These are phyloP conservation scores for Cerrena zonata DNA, from an alignment of 1,284 basidiomycete genomes.

Conservation along the genomic window DNA sequence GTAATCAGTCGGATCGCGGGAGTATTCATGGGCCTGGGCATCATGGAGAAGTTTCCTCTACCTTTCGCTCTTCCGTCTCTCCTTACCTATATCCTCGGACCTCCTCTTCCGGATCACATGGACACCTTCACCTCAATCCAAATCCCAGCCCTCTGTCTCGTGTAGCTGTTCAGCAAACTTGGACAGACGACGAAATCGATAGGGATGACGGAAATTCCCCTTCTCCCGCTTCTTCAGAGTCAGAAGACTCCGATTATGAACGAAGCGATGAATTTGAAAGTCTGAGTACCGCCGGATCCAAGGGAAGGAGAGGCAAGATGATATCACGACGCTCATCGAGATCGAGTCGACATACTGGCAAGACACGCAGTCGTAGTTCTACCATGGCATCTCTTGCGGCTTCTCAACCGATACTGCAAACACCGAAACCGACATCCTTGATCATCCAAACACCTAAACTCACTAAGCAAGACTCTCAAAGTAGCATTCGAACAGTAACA, in stretches of 20 bases:
- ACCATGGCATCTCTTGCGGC: slow-evolving; percentile 53
- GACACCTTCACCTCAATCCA: not conserved
- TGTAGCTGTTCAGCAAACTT: slow-evolving; percentile 44
- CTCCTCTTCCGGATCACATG: slow-evolving; percentile 28
- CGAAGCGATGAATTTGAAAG: slow-evolving; percentile 10
- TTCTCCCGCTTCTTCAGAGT: slow-evolving; percentile 43
- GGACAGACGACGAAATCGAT: slow-evolving; percentile 49
- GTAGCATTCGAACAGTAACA: slow-evolving; percentile 65
- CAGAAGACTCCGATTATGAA: slow-evolving; percentile 44
- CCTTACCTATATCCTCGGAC: slow-evolving; percentile 29
- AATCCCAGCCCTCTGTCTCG: slow-evolving; percentile 45
- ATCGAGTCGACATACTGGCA: slow-evolving; percentile 10
- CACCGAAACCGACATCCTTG: slow-evolving; percentile 3
- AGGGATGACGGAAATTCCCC: slow-evolving; percentile 39
- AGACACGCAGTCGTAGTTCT: slow-evolving; percentile 50
- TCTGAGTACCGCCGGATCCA: not conserved
- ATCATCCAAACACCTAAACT: slow-evolving; percentile 18
- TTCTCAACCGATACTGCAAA: slow-evolving; percentile 15
- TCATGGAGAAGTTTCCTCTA: not conserved
- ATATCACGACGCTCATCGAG: slow-evolving; percentile 15
- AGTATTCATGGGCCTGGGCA: not conserved
- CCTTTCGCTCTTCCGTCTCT: slow-evolving; percentile 24
- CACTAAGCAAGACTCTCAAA: slow-evolving; percentile 47
- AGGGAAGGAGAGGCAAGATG: slow-evolving; percentile 1
- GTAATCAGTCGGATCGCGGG: not conserved